Percentiles rank a stretch among this genome's conserved stretches.
These are phyloP conservation scores for Seiridium unicorne DNA, from an alignment of 2,329 filamentous ascomycete genomes.

Conservation along the genomic window DNA sequence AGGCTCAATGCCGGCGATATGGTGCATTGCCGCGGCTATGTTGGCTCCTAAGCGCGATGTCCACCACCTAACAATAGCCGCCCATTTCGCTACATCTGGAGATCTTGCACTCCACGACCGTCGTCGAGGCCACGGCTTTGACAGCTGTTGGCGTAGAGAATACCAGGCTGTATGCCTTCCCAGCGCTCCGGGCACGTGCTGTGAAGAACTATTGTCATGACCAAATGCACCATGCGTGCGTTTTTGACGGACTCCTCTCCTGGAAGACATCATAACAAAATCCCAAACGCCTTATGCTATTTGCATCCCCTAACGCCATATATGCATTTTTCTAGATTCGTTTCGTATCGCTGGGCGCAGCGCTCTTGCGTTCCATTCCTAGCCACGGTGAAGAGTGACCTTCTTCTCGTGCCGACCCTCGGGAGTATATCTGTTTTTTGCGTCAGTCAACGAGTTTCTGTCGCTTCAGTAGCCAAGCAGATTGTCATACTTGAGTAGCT, in stretches of 20 bases:
- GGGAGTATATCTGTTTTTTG: slow-evolving; percentile 54
- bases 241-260: neutral
- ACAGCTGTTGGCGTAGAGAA: neutral
- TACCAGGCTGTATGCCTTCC: neutral
- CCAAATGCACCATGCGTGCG: neutral
- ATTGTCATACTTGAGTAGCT: slow-evolving; percentile 78
- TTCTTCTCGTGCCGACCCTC: slow-evolving; percentile 65
- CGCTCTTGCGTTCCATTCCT: slow-evolving; percentile 4
- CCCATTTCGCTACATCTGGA: neutral
- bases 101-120: neutral
- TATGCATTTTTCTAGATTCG: slow-evolving; percentile 21
- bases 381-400: slow-evolving; percentile 36
- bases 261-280: neutral
- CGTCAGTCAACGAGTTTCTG: slow-evolving; percentile 12
- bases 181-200: neutral
- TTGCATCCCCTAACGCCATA: slow-evolving; percentile 26
- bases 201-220: neutral
- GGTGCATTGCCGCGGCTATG: neutral
- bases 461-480: neutral
- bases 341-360: neutral
- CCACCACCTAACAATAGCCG: slow-evolving; percentile 1
- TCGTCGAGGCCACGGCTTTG: neutral
- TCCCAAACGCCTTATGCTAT: slow-evolving; percentile 11
- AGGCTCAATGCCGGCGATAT: neutral
- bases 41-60: neutral